These are phyloP conservation scores for Mortierella sp. DNA, from an alignment of 371 early-diverging fungal genomes.

Conservation along the genomic window DNA sequence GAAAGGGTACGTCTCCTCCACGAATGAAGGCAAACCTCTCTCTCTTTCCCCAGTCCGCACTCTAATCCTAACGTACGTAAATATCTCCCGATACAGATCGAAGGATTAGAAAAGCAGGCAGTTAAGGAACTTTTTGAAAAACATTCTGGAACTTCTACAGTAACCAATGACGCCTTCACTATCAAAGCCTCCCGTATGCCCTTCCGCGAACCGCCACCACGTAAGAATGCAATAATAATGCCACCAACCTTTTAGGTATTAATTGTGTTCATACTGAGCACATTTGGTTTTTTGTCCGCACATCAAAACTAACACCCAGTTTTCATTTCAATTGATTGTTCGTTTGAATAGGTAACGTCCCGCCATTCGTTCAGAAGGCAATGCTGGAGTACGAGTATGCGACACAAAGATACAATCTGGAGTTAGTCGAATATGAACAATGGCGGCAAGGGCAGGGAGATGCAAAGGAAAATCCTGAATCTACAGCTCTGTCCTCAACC, in stretches of 20 bases:
- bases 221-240: slow-evolving; percentile 8
- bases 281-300: neutral
- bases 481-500: neutral
- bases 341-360: slow-evolving; percentile 12
- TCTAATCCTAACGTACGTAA: no score
- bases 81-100: slow-evolving; percentile 19
- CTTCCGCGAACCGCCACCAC: slow-evolving; percentile 16
- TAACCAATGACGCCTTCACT: slow-evolving; percentile 22
- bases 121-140: slow-evolving; percentile 10
- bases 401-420: slow-evolving; percentile 9
- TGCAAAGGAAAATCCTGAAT: neutral
- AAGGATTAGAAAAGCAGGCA: slow-evolving; percentile 22
- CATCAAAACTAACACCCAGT: neutral
- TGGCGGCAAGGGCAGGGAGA: neutral
- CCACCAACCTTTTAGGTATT: neutral
- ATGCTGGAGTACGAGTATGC: slow-evolving; percentile 20
- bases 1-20: slow-evolving; percentile 23
- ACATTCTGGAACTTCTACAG: neutral
- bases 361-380: slow-evolving; percentile 34
- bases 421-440: slow-evolving; percentile 1
- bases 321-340: neutral
- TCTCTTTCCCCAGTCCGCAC: no score
- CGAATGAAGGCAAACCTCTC: no score
- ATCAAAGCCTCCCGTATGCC: slow-evolving; percentile 34
- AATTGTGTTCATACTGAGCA: slow-evolving; percentile 1